Conservation (phyloP, 1,284 basidiomycete species). For the Tilletia caries region DNA sequence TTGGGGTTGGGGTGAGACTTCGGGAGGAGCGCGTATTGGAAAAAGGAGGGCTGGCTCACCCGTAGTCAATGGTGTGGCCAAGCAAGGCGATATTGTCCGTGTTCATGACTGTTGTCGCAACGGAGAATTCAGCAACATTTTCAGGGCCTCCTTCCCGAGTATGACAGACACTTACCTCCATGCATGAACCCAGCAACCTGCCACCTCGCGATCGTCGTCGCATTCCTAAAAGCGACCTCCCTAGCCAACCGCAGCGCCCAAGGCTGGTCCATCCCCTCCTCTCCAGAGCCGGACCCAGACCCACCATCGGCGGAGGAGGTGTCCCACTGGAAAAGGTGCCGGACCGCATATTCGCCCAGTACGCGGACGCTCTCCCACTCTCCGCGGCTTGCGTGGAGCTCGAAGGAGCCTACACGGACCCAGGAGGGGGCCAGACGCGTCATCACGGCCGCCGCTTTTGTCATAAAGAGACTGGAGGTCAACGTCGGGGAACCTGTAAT, state of each 20-base stretch:
- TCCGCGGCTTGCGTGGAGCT: conserved; percentile 67
- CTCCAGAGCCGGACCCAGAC: too few relatives aligned
- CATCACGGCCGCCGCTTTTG: conserved; percentile 74
- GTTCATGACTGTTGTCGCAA: conserved; percentile 68
- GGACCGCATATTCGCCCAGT: conserved; percentile 62
- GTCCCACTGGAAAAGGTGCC: conserved; percentile 60
- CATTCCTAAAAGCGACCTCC: conserved; percentile 70
- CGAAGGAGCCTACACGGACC: conserved; percentile 85
- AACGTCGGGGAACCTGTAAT: too few relatives aligned
- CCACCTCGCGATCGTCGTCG: conserved; percentile 86
- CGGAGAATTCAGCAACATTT: too few relatives aligned
- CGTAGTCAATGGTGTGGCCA: conserved; percentile 78
- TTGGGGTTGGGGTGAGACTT: background rate
- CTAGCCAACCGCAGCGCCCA: conserved; percentile 38
- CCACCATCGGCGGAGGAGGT: conserved; percentile 25
- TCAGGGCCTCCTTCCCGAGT: too few relatives aligned
- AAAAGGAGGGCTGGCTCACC: conserved; percentile 5
- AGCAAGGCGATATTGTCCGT: conserved; percentile 76
- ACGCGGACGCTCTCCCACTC: conserved; percentile 64
- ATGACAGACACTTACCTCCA: conserved; percentile 28
- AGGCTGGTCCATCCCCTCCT: conserved; percentile 16
- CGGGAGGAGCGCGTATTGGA: conserved; percentile 56
- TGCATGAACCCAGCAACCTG: conserved; percentile 61
- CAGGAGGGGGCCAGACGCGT: conserved; percentile 85
- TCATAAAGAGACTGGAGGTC: background rate